Base-by-base conservation (phyloP, 2,329 filamentous ascomycete genomes). In the Bipolaris bicolor region DNA sequence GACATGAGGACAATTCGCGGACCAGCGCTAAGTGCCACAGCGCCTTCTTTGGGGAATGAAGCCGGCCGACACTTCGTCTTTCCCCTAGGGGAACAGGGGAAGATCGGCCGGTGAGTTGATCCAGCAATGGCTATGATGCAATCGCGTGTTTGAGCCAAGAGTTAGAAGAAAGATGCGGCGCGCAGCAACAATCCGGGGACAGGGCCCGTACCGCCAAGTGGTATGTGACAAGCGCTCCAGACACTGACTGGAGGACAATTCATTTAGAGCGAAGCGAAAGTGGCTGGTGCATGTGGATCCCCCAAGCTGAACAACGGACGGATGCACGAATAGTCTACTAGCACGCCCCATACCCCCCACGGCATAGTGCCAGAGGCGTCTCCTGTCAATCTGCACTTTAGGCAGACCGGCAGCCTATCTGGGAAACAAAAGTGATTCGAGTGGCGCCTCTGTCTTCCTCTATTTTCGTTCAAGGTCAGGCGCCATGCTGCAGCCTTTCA, bases 401-500 rank as follows among this genome's bases (percentile, higher is more conserved):
- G 51, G 39, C 55, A 39, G 49, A 33, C 51, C 39, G 45, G 33
- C 6, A 44, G 46, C 39, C 55, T 52, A 40, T 6, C 39, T 41
- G 24, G 49, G 45, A 36, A 34, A 50, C 22, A 24, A 49, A 45
- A 49, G 45, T 16, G 50, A 36, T 49, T 24, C 31, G 40, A 33
- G 5, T 45, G 26, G 37, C 45, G 50, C 50, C 50, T 45, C 22
- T 10, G 39, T 29, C 47, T 49, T 45, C 15, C 45, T 49, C 20
- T 49, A 45, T 45, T 52, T 43, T 49, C 37, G 37, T 60, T 49
- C 54, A 49, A 36, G 55, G 29, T 39, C 43, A 41, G 47, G 49
- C 47, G 47, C 26, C 39, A n/a, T 51, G 46, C 57, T 54, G 57
- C 29, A 34, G 52, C 47, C 57, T 34, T 55, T 9, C n/a, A 40